phyloP scores from a whole-genome alignment of 2,329 filamentous ascomycete species.

The Metarhizium robertsii region DNA sequence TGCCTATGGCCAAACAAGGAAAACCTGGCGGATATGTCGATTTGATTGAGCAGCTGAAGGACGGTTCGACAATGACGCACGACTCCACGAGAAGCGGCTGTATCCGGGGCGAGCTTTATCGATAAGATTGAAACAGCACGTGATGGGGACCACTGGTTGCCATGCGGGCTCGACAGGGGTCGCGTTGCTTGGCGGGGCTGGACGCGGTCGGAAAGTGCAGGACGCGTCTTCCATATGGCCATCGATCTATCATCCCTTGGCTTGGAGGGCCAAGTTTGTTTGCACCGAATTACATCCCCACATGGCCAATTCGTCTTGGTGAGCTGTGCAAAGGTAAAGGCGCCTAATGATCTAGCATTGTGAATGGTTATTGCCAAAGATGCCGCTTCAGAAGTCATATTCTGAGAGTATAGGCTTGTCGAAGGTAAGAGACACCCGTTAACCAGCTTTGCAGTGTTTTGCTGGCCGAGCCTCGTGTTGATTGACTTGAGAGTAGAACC shows the following conservation, averaged over 20 bases:
- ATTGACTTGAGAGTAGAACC: slow-evolving; percentile 19
- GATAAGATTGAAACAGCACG: slow-evolving; percentile 14
- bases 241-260: not conserved
- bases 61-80: slow-evolving; percentile 7
- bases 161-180: not conserved
- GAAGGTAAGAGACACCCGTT: slow-evolving; percentile 18
- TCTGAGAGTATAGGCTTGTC: slow-evolving; percentile 24
- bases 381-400: slow-evolving; percentile 33
- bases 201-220: slow-evolving; percentile 3
- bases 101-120: slow-evolving; percentile 17
- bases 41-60: not conserved
- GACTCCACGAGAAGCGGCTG: not conserved
- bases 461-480: not conserved
- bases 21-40: not conserved
- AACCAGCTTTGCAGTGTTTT: slow-evolving; percentile 4
- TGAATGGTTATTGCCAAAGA: slow-evolving; percentile 10
- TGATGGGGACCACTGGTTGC: slow-evolving; percentile 9
- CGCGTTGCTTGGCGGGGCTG: slow-evolving; percentile 6
- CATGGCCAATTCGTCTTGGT: not conserved
- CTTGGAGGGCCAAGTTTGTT: not conserved
- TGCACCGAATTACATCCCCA: not conserved
- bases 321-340: not conserved
- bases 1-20: not conserved
- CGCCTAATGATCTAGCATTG: slow-evolving; percentile 9
- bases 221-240: slow-evolving; percentile 2